phyloP scores from a whole-genome alignment of 2,329 filamentous ascomycete species.

The Pseudogymnoascus sp. region DNA sequence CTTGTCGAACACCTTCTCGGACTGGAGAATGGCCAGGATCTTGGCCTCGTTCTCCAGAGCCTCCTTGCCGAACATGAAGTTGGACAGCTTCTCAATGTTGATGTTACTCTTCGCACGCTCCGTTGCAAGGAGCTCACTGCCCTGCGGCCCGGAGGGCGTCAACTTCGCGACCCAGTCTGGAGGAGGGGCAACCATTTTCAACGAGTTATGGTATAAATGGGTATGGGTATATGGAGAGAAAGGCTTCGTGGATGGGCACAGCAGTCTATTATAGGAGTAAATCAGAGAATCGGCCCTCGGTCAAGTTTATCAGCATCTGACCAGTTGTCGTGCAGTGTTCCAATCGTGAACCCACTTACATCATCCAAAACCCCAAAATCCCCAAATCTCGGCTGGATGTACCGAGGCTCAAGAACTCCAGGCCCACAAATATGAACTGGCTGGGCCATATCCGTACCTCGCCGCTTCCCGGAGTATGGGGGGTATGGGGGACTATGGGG shows the following conservation, averaged over 20 bases:
- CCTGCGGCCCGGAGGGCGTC: slow-evolving; percentile 58
- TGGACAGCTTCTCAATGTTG: slow-evolving; percentile 57
- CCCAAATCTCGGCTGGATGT: slow-evolving; percentile 4
- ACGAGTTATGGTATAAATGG: neutral
- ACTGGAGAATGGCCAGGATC: slow-evolving; percentile 56
- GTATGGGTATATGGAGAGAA: slow-evolving; percentile 2
- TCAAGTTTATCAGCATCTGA: slow-evolving; percentile 4
- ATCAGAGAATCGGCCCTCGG: slow-evolving; percentile 2
- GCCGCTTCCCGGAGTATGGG: neutral
- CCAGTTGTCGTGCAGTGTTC: neutral
- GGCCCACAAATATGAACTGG: neutral
- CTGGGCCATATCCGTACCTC: neutral
- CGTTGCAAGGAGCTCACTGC: slow-evolving; percentile 57
- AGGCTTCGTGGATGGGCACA: neutral
- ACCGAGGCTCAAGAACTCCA: neutral
- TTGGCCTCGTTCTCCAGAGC: slow-evolving; percentile 50
- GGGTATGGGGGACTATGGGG: neutral
- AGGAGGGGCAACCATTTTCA: slow-evolving; percentile 7
- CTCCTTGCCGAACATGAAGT: slow-evolving; percentile 61
- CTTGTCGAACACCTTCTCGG: slow-evolving; percentile 68
- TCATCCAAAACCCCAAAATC: slow-evolving; percentile 6
- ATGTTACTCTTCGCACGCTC: slow-evolving; percentile 62
- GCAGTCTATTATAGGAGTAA: neutral
- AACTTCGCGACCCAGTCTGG: slow-evolving; percentile 59
- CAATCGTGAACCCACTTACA: neutral